Evolutionary conservation across 306 rosid species (phyloP).

Genomic region (Quercus mongolica): DNA sequence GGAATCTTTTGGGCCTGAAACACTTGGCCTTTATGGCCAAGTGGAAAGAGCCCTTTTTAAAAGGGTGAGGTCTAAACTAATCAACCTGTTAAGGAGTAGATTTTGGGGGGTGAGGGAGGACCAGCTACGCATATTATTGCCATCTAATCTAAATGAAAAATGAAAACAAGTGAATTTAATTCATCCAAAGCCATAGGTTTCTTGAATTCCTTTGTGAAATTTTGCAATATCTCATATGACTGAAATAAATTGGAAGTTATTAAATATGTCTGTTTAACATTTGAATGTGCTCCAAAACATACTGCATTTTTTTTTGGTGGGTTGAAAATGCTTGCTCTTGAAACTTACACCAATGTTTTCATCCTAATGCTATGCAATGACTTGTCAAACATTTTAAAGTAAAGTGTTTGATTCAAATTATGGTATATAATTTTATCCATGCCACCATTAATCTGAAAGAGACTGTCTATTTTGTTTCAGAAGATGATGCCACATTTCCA

Average conservation of each 20-base stretch:
- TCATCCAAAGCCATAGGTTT: neutral
- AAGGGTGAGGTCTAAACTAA: neutral
- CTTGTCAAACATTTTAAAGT: neutral
- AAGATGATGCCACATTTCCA: conserved; percentile 46
- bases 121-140: neutral
- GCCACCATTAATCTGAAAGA: neutral
- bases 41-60: neutral
- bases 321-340: neutral
- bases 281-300: neutral
- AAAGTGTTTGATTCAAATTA: neutral
- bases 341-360: neutral
- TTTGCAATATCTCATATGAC: neutral
- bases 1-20: neutral
- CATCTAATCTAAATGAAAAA: neutral
- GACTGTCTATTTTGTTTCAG: conserved; percentile 36
- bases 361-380: neutral
- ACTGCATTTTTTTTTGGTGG: neutral
- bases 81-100: neutral
- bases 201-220: neutral
- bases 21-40: neutral
- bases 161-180: neutral
- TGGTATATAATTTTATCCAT: neutral
- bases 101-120: neutral
- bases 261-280: neutral
- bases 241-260: neutral